These are phyloP conservation scores for Tulasnella calospora DNA, from an alignment of 768 basidiomycete genomes.

Conservation along the genomic window DNA sequence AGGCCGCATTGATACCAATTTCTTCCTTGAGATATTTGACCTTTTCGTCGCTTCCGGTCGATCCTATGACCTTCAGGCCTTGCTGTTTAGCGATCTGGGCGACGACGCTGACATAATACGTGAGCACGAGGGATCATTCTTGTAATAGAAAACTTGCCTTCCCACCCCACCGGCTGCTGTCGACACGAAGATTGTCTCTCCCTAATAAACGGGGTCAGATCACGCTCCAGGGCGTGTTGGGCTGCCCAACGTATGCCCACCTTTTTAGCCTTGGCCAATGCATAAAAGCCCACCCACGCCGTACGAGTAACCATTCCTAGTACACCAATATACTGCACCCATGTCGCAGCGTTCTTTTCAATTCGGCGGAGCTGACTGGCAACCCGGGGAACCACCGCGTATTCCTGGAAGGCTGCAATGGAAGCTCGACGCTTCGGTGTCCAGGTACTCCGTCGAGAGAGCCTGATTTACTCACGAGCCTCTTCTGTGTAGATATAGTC, in stretches of 20 bases:
- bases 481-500: neutral
- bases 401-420: neutral
- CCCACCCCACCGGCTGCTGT: slow-evolving; percentile 55
- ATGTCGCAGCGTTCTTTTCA: neutral
- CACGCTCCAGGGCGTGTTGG: no score
- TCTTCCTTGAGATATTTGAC: slow-evolving; percentile 50
- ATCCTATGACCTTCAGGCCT: slow-evolving; percentile 60
- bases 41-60: slow-evolving; percentile 69
- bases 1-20: slow-evolving; percentile 60
- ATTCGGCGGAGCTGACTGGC: neutral
- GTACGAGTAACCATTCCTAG: slow-evolving; percentile 33
- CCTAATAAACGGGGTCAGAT: slow-evolving; percentile 32
- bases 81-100: slow-evolving; percentile 43
- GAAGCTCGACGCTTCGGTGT: neutral
- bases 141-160: slow-evolving; percentile 41
- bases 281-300: slow-evolving; percentile 43
- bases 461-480: neutral
- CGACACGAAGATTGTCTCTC: slow-evolving; percentile 50
- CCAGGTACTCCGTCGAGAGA: no score
- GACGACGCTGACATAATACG: slow-evolving; percentile 32
- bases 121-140: slow-evolving; percentile 26
- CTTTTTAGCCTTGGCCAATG: slow-evolving; percentile 41
- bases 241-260: slow-evolving; percentile 29
- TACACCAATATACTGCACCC: slow-evolving; percentile 27
- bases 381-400: neutral